phyloP scores from a whole-genome alignment of 1,284 basidiomycete genomes.

The Agroathelia rolfsii region DNA sequence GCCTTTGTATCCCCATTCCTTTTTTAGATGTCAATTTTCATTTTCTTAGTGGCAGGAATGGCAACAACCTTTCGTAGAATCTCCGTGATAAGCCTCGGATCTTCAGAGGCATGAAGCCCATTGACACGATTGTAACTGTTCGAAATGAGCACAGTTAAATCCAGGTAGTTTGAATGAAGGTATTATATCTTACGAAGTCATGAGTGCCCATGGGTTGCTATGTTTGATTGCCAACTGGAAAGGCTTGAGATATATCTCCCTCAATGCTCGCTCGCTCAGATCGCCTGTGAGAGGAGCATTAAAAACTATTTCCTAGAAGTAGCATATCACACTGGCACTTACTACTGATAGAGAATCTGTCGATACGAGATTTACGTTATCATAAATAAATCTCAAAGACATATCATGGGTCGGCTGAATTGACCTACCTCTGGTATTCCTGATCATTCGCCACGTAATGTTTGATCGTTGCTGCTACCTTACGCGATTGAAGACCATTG shows the following conservation, averaged over 20 bases:
- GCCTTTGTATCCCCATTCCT: conserved; percentile 26
- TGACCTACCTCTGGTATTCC: conserved; percentile 31
- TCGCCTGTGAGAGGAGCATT: conserved; percentile 28
- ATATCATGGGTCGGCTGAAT: too few relatives aligned
- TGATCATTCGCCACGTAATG: conserved; percentile 43
- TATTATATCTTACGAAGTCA: conserved; percentile 35
- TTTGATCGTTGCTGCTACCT: conserved; percentile 39
- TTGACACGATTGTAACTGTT: conserved; percentile 45
- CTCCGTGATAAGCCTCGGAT: conserved; percentile 31
- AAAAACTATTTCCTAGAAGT: not conserved
- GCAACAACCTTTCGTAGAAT: conserved; percentile 31
- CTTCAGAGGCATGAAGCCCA: conserved; percentile 38
- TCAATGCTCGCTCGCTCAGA: conserved; percentile 42
- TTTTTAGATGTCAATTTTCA: too few relatives aligned
- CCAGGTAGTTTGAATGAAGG: too few relatives aligned
- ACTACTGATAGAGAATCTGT: conserved; percentile 41
- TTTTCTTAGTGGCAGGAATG: too few relatives aligned
- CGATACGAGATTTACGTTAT: too few relatives aligned
- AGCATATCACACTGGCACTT: conserved; percentile 10
- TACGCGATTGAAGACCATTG: conserved; percentile 40
- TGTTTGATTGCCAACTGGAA: conserved; percentile 35
- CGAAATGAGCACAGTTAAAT: not conserved
- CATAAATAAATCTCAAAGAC: too few relatives aligned
- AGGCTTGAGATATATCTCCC: conserved; percentile 46
- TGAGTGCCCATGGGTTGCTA: conserved; percentile 34